Conservation (phyloP, 352 stramenopile genomes). For the Phytophthora ramorum region DNA sequence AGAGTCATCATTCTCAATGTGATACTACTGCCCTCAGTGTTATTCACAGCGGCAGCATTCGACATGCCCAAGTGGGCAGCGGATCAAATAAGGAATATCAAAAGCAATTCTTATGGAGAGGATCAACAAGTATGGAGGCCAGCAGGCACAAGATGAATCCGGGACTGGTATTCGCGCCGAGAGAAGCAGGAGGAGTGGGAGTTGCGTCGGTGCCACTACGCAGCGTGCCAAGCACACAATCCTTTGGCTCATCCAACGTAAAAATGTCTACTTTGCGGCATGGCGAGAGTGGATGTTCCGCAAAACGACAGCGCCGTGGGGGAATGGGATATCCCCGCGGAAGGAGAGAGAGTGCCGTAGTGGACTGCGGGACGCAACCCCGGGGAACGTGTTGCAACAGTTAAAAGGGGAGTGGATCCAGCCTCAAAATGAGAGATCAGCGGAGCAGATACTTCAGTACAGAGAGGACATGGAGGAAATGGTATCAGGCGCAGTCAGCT, state of each 20-base stretch:
- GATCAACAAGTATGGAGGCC: neutral
- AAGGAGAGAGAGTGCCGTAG: neutral
- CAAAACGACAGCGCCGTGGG: neutral
- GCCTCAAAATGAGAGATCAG: neutral
- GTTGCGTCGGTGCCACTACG: neutral
- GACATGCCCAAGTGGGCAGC: neutral
- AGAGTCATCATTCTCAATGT: neutral
- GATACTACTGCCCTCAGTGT: neutral
- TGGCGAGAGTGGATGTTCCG: neutral
- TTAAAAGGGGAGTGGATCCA: neutral
- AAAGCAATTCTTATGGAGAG: neutral
- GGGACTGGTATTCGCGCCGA: neutral
- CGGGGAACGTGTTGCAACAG: neutral
- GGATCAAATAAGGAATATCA: neutral
- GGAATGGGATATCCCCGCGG: neutral
- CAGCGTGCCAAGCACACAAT: neutral
- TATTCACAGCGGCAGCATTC: neutral
- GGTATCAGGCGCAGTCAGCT: neutral
- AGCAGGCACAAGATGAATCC: slow-evolving; percentile 1
- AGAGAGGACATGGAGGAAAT: neutral
- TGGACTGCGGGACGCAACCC: neutral
- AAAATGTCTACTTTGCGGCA: neutral
- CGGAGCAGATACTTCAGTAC: neutral
- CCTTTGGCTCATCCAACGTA: neutral
- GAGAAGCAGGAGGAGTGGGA: slow-evolving; percentile 1